A percentile compares a stretch with the other conserved stretches of the same genome.
These are phyloP conservation scores for Candida chilensis DNA, from an alignment of 805 yeast species.

Conservation along the genomic window DNA sequence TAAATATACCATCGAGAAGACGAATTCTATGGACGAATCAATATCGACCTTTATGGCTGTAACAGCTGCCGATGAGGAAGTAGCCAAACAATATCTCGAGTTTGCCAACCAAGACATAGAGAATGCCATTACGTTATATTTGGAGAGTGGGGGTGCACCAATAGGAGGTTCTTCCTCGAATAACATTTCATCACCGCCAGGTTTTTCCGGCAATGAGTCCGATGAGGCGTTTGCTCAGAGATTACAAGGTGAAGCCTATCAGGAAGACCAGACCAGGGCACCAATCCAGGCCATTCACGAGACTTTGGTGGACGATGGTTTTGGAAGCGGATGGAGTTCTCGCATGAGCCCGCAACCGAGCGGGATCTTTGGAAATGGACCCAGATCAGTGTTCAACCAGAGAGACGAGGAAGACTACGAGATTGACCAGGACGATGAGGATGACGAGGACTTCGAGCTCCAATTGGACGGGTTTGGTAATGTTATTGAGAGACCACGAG, in stretches of 20 bases:
- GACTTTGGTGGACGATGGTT: constrained; percentile 46
- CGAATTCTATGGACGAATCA: constrained; percentile 42
- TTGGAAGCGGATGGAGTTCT: constrained; percentile 1
- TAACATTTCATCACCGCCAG: constrained; percentile 1
- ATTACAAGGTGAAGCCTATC: constrained; percentile 57
- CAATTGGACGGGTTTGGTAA: constrained; percentile 15
- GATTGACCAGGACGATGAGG: constrained; percentile 18
- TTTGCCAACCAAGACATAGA: constrained; percentile 74
- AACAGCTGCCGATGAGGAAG: constrained; percentile 57
- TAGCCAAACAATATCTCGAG: constrained; percentile 71
- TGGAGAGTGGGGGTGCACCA: constrained; percentile 52
- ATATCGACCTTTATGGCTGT: constrained; percentile 75
- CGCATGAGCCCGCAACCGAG: constrained; percentile 10
- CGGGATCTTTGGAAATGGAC: constrained; percentile 39
- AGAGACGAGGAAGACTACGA: constrained; percentile 30
- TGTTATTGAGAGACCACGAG: constrained; percentile 7
- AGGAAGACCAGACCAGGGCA: constrained; percentile 50
- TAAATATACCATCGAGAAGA: neutral
- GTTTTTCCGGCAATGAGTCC: constrained; percentile 5
- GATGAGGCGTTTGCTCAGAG: constrained; percentile 51
- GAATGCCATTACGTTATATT: constrained; percentile 73
- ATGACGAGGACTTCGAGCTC: constrained; percentile 27
- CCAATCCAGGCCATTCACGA: constrained; percentile 76
- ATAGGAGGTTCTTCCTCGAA: constrained; percentile 13
- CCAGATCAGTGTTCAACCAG: constrained; percentile 54